Evolutionary conservation across 2,329 filamentous ascomycete genomes (phyloP), one percentile per base, ranked within the genome.

Genomic region (Penicillium janthinellum): DNA sequence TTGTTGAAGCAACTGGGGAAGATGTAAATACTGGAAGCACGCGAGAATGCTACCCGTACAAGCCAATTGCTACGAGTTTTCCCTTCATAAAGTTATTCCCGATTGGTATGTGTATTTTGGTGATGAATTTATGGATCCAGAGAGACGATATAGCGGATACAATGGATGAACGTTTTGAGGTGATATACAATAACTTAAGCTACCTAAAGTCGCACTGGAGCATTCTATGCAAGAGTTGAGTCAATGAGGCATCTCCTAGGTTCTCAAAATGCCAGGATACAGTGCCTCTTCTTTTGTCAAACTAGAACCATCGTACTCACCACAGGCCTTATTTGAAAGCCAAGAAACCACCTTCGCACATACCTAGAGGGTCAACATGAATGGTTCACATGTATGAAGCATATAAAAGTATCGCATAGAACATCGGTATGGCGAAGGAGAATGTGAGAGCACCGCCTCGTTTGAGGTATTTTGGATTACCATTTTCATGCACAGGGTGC

Each of bases 321-420:
- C 54, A 25, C 50, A 56, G 15, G 54, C 54, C 10, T 37, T 57
- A 12, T 34, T 41, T 20, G 56, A 54, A 5, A 58, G 22, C 56
- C 56, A 54, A 42, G 41, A 15, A 25, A 54, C 56, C 10, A 37
- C 50, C 17, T 5, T 34, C n/a, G 14, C 50, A 41, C 50, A 54
- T 20, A 31, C 17, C 17, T 17, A 17, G 17, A 10, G 56, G 56
- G 25, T 58, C 56, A 10, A 58, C 49, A 34, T 58, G 25, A 14
- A 58, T 42, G 6, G 56, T 58, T 50, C 56, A 58, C 25, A 58
- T 11, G 49, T 58, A 37, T 8, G 56, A 39, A 4, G 42, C 28
- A 22, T 54, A 58, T 10, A 58, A 12, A 4, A 58, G 50, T 22
- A n/a, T 34, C 7, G 35, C 20, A 35, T 58, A 58, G 31, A 58